Base-by-base conservation (phyloP, 768 basidiomycete genomes). In the Pleurotus sapidus region DNA sequence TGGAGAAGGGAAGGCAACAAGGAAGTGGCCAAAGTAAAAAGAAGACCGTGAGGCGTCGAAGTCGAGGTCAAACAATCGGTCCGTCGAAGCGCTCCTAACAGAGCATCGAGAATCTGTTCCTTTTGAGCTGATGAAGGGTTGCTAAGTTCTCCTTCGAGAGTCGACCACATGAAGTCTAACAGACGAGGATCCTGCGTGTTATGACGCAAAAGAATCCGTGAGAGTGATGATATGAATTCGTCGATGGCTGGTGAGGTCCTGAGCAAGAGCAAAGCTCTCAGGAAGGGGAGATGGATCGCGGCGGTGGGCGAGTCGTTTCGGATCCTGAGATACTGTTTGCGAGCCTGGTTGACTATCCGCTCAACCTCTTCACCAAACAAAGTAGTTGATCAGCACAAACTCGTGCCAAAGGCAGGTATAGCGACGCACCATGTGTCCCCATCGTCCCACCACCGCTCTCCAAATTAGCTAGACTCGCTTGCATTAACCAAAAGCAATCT, bases 401-500 rank as follows among this genome's bases (percentile, higher is more conserved):
- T 34, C 30, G 8, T 9, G 8, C 30, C 30, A 34, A 34, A 34
- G 30, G 8, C 20, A 37, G 47, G 11, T 9, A 15, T 15, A 12
- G 20, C 38, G 2, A 55, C 53, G 24, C 15, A 55, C 53, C 53
- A 7, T 27, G 12, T 27, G 20, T 23, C 2, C 2, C 30, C 20
- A 24, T 24, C 17, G 6, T 20, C 1, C 12, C 17, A 7, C n/a
- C 0, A 46, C 30, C 30, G 2, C 30, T 2, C 3, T 17, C 3
- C 55, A 46, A 46, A 27, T 60, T 60, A 12, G 71, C 73, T 7
- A 83, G 68, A 27, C 71, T 63, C 11, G 78, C 79, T 34, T 70
- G 77, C 80, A 88, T 81, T 47, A 82, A 64, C 87, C 87, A 89
- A 67, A 82, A 88, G 48, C 76, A 74, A 64, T 88, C 85, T 23